Evolutionary conservation across 225 moss, liverwort and hornwort species (phyloP).

Genomic region (Thuidium tamariscinum): DNA sequence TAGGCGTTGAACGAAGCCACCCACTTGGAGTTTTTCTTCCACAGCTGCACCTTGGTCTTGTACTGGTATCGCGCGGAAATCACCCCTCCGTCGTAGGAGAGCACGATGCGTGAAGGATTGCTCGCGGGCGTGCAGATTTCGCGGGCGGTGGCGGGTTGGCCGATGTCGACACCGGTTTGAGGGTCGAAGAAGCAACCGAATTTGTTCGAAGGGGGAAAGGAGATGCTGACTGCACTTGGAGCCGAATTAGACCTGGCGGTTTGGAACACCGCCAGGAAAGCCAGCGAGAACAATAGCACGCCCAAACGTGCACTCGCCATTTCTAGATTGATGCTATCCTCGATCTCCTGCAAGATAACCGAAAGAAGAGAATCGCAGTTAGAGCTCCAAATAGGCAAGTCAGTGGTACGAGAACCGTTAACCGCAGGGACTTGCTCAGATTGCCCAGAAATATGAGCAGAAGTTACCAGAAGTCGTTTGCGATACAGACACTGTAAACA

Average conservation of each 20-base stretch:
- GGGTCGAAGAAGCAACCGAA: constrained; percentile 34
- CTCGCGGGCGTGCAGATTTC: constrained; percentile 7
- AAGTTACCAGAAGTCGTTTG: neutral
- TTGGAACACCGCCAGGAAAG: neutral
- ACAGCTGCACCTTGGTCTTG: constrained; percentile 22
- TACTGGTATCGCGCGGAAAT: constrained; percentile 18
- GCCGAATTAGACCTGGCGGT: neutral
- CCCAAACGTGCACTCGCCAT: neutral
- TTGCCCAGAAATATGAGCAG: neutral
- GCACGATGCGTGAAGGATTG: neutral
- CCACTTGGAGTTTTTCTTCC: constrained; percentile 21
- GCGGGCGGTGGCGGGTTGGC: neutral
- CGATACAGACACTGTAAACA: neutral
- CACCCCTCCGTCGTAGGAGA: constrained; percentile 10
- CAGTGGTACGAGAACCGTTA: neutral
- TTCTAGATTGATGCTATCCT: neutral
- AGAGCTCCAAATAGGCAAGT: neutral
- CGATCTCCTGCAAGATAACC: neutral
- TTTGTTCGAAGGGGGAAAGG: constrained; percentile 27
- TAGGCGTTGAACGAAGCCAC: constrained; percentile 33
- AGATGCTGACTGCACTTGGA: constrained; percentile 19
- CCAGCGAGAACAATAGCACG: neutral
- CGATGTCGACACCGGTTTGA: neutral
- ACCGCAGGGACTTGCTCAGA: neutral
- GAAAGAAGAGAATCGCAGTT: neutral